Evolutionary conservation across 345 rosid species (phyloP), one percentile per base, ranked within the genome.

Genomic region (Iberis pinnata): DNA sequence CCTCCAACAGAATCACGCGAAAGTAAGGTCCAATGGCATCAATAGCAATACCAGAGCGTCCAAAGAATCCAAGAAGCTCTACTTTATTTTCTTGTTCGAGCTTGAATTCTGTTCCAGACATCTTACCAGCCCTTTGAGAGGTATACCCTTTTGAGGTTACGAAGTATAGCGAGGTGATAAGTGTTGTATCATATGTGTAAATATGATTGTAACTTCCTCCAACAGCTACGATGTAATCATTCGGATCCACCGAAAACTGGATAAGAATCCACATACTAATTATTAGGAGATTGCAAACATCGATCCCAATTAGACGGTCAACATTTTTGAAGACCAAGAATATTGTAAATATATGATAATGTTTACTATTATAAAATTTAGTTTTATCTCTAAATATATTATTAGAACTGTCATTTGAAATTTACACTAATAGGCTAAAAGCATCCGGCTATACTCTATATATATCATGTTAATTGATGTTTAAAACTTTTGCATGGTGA

Each of bases 31-130:
- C 44, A 17, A 41, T 41, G 12, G 44, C 44, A 41, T 41, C 20
- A 17, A 41, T 41, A 17, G 24, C 24, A 8, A 5, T 1, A 17
- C 22, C 44, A 18, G 12, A 20, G 9, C 22, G 44, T 49, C 53
- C 53, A 31, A 15, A 14, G 38, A 49, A 49, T 6, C 53, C 53
- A 49, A 49, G 1, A 49, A 49, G 53, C 24, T 40, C 16, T 40
- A 11, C 43, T 16, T 20, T 20, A 26, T 9, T 26, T 46, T 49
- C 15, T 27, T 5, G 24, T 49, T 49, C 29, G 15, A 49, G 35
- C 9, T 11, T 12, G 24, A 49, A 49, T 7, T 49, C 10, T 16
- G 20, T 29, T 49, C 4, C 53, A 13, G 18, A 4, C 16, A n/a
- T 27, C 10, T 29, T 16, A 24, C 52, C 52, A 0, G 27, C 26